These are phyloP conservation scores for Stemphylium beticola DNA, from an alignment of 2,329 filamentous ascomycete genomes.

Conservation along the genomic window DNA sequence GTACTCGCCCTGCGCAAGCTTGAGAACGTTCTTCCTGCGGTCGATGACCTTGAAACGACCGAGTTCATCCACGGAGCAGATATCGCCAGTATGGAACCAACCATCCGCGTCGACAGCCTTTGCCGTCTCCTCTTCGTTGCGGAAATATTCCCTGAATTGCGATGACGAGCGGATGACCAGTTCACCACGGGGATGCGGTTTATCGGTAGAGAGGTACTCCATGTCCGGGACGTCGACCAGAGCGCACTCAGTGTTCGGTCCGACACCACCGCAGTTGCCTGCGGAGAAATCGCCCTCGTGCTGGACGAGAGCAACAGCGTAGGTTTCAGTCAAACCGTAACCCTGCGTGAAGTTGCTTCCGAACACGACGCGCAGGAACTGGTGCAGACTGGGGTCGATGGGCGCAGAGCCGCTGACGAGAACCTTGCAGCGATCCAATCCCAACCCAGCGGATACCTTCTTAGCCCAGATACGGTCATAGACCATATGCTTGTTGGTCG, in stretches of 20 bases:
- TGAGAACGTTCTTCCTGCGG: constrained; percentile 98
- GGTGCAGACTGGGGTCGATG: constrained; percentile 84
- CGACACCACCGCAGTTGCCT: constrained; percentile 81
- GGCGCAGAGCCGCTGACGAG: constrained; percentile 92
- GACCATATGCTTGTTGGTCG: constrained; percentile 78
- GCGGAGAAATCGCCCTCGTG: constrained; percentile 71
- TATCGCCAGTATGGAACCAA: constrained; percentile 97
- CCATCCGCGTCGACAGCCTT: constrained; percentile 85
- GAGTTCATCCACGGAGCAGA: constrained; percentile 80
- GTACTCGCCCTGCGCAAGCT: constrained; percentile 97
- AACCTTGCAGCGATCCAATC: constrained; percentile 72
- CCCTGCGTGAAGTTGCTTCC: constrained; percentile 82
- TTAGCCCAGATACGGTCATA: constrained; percentile 90
- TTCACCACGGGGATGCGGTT: constrained; percentile 88
- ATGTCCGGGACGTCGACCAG: constrained; percentile 88
- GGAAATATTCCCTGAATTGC: constrained; percentile 86
- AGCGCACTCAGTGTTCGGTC: constrained; percentile 74
- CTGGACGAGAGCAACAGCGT: constrained; percentile 78
- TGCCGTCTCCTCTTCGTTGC: constrained; percentile 84
- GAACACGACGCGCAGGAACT: constrained; percentile 85
- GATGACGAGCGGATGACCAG: constrained; percentile 81
- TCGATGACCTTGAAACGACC: constrained; percentile 94
- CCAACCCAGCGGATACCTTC: constrained; percentile 83
- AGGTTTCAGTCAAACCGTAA: constrained; percentile 93
- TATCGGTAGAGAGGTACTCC: constrained; percentile 88